Base-by-base conservation (phyloP, 1,284 basidiomycete genomes). In the Microstroma glucosiphilum region DNA sequence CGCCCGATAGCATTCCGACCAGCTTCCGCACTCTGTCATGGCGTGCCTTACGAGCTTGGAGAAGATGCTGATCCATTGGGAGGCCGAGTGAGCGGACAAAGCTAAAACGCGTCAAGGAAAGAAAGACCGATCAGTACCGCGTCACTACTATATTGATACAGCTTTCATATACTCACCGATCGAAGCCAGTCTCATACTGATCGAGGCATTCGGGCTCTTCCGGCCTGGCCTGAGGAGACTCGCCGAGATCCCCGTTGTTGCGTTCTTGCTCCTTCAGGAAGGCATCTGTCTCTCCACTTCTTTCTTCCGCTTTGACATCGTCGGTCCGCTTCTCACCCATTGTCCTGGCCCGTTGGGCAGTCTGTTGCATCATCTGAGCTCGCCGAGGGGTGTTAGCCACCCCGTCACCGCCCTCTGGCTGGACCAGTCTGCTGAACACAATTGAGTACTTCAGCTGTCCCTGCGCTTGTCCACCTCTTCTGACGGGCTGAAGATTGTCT, bases 401-500 rank as follows among this genome's bases (percentile, higher is more conserved):
- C 30, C 64, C 62, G n/a, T 61, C 61, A 7, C 68, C 60, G 19
- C 66, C 62, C 1, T 63, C 60, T 11, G 67, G 62, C 57, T 70
- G 69, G 0, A 70, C 68, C 6, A 75, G 64, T 17, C 68, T 61
- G 43, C 67, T 73, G 59, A 75, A 76, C 61, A 68, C 74, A 2
- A 73, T 66, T 23, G 69, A 71, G 63, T 73, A 76, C 59, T 67
- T 75, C 46, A 76, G 67, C n/a, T 62, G 64, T 7, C 74, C 74
- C 46, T 70, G 64, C 1, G 66, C 66, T 2, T 59, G 12, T 0
- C 60, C 62, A 13, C 72, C 74, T 25, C 69, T 63, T 12, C 70
- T 62, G 64, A 72, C 68, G 1, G 74, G 72, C 17, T 57, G 60
- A 43, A 76, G 63, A 25, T 63, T 55, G 46, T 74, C 74, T 2